These are phyloP conservation scores for Fusarium sp. DNA, from an alignment of 2,329 filamentous ascomycete genomes.

Conservation along the genomic window DNA sequence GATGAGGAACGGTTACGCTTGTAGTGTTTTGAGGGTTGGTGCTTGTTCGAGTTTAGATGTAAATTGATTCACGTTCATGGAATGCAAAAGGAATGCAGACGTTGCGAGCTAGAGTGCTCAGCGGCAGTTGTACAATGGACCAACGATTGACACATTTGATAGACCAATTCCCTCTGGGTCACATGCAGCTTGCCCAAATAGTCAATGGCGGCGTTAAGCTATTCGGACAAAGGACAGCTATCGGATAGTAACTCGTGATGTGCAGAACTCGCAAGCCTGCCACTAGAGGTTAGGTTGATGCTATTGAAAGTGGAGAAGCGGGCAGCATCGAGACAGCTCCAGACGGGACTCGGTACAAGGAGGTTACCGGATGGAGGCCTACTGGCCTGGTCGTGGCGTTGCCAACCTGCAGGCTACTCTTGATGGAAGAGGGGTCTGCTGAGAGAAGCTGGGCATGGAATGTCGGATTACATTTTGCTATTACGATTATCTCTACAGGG, in stretches of 20 bases:
- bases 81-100: neutral
- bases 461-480: neutral
- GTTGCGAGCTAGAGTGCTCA: neutral
- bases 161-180: neutral
- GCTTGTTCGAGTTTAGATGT: conserved; percentile 34
- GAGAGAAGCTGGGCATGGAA: neutral
- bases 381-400: neutral
- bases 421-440: neutral
- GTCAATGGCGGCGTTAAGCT: conserved; percentile 24
- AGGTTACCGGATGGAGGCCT: neutral
- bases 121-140: neutral
- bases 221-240: conserved; percentile 4
- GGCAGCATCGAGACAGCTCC: conserved; percentile 6
- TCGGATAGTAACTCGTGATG: conserved; percentile 18
- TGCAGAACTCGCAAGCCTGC: conserved; percentile 8
- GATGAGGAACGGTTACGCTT: conserved; percentile 44
- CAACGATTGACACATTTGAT: neutral
- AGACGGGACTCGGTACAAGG: neutral
- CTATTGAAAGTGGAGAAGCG: neutral
- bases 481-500: conserved; percentile 16
- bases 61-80: conserved; percentile 19
- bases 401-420: neutral
- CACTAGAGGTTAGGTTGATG: conserved; percentile 16
- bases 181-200: conserved; percentile 19
- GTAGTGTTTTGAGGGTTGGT: conserved; percentile 30